Conservation (phyloP, 176 grass and related monocot genomes). For the Aegilops speltoides region DNA sequence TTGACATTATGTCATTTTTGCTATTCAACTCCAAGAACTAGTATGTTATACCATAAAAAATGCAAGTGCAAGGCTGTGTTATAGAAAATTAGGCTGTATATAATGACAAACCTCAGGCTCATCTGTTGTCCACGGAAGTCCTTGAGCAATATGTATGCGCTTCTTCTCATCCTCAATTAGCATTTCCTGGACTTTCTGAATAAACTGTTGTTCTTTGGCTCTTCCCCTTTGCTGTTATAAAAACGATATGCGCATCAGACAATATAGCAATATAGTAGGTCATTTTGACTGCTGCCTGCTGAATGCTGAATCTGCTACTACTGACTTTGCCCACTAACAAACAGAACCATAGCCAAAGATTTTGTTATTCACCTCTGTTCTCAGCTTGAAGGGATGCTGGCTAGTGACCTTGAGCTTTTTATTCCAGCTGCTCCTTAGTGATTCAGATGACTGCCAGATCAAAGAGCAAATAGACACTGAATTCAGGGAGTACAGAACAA, state of each 20-base stretch:
- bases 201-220: conserved; percentile 71
- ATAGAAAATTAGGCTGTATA: neutral
- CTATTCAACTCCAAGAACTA: neutral
- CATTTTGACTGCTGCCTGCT: neutral
- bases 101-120: conserved; percentile 70
- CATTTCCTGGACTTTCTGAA: conserved; percentile 85
- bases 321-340: neutral
- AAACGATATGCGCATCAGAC: neutral
- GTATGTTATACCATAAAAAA: neutral
- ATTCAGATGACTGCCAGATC: conserved; percentile 61
- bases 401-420: conserved; percentile 84
- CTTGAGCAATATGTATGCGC: conserved; percentile 83
- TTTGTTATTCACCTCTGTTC: conserved; percentile 73
- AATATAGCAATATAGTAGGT: neutral
- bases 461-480: neutral
- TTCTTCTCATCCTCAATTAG: conserved; percentile 72
- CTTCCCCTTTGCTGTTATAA: conserved; percentile 77
- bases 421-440: conserved; percentile 69
- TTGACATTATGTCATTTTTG: neutral
- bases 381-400: conserved; percentile 91
- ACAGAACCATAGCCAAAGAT: neutral
- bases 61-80: neutral
- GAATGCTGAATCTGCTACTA: neutral
- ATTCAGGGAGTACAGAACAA: neutral
- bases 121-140: conserved; percentile 90